These are phyloP conservation scores for Acanthamoeba rhysodes DNA, from an alignment of 208 protist species.

Conservation along the genomic window DNA sequence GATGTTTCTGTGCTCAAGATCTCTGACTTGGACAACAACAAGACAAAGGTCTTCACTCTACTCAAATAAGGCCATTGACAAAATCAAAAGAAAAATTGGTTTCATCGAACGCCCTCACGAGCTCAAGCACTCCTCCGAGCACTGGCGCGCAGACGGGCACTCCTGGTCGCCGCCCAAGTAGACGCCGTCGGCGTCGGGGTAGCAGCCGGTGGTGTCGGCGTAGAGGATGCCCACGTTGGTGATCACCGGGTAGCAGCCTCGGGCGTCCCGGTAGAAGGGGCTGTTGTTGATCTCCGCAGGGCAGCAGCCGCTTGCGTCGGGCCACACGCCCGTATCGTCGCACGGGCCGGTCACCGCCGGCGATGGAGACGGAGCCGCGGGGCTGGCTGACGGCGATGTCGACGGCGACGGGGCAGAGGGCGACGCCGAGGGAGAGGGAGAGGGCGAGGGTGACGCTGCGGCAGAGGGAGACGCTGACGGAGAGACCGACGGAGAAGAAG, in stretches of 20 bases:
- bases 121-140: constrained; percentile 15
- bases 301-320: background rate
- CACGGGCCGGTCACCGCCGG: background rate
- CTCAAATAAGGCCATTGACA: too few species aligned
- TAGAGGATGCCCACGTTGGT: constrained; percentile 6
- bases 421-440: background rate
- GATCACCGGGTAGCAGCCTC: background rate
- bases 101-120: background rate
- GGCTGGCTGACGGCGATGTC: too few species aligned
- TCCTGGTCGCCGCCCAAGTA: constrained; percentile 9
- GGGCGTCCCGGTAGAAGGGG: background rate
- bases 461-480: background rate
- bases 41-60: too few species aligned
- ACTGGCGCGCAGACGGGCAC: background rate
- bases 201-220: constrained; percentile 48
- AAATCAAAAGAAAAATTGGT: too few species aligned
- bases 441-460: background rate
- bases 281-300: background rate
- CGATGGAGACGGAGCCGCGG: background rate
- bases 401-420: too few species aligned
- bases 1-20: too few species aligned
- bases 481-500: background rate
- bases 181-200: background rate
- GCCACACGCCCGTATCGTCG: background rate
- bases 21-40: too few species aligned